A percentile compares a stretch with the other conserved stretches of the same genome.
Conservation (phyloP, 2,329 filamentous ascomycete species). For the Sclerotinia trifoliorum region DNA sequence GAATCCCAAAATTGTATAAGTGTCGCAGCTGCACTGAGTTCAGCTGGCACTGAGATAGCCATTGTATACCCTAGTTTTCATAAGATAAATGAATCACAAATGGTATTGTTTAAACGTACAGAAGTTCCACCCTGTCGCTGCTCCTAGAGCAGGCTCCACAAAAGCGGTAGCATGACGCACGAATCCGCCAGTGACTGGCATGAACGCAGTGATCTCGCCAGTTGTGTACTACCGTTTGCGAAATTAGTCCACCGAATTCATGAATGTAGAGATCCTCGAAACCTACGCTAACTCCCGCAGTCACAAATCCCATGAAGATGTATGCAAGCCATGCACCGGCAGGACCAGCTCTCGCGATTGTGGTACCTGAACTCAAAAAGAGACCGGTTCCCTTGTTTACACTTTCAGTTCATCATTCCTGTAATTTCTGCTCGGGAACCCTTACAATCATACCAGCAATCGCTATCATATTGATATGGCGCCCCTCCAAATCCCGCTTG, state of each 20-base stretch:
- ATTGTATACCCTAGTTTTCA: conserved; percentile 56
- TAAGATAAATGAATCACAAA: neutral
- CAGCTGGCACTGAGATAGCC: conserved; percentile 43
- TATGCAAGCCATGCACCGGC: conserved; percentile 45
- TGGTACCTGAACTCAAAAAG: conserved; percentile 51
- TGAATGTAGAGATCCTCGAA: neutral
- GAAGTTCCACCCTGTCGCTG: conserved; percentile 40
- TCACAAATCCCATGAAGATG: conserved; percentile 49
- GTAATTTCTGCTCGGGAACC: conserved; percentile 50
- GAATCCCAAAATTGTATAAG: conserved; percentile 64
- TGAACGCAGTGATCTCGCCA: conserved; percentile 39
- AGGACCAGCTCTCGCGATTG: conserved; percentile 50
- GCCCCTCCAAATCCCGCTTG: conserved; percentile 49
- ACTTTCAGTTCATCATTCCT: neutral
- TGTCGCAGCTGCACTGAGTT: conserved; percentile 62
- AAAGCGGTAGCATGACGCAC: conserved; percentile 42
- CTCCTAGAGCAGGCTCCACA: conserved; percentile 42
- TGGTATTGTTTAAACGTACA: conserved; percentile 30
- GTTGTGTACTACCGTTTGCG: neutral
- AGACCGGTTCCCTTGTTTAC: conserved; percentile 48
- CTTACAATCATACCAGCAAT: conserved; percentile 48
- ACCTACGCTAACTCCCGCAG: conserved; percentile 49
- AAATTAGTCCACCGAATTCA: neutral
- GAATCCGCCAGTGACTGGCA: conserved; percentile 48
- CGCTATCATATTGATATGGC: conserved; percentile 46